Base-by-base conservation (phyloP, 331 rosid species). In the Spiraea crenata region DNA sequence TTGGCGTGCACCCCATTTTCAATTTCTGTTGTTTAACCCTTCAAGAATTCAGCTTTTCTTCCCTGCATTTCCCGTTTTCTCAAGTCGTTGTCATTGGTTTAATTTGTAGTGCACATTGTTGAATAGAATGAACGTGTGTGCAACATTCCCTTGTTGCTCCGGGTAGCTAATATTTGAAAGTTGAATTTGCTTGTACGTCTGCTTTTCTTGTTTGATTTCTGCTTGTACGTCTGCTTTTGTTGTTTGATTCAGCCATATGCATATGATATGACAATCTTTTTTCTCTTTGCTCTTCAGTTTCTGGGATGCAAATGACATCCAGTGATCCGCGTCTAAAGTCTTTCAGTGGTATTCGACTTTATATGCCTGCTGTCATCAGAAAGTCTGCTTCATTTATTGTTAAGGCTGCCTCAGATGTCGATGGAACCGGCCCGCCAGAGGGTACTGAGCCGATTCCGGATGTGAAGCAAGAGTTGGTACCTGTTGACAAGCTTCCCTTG, bases 401-500 rank as follows among this genome's bases (percentile, higher is more conserved):
- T 38, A 82, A 76, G 57, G 87, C 87, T 56, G 77, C 87, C 5
- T 55, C 86, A 47, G 93, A 74, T 20, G 79, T 52, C 62, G 89
- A 82, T 60, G 85, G 74, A n/a, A 63, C 76, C 0, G 75, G 71
- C 13, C 49, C 84, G 4, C 78, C 71, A 1, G 84, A 77, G 3
- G 65, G 74, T 55, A 63, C 45, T 12, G 80, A 73, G 56, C 63
- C 88, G 20, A 58, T 80, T 38, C n/a, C 79, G 40, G 86, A 81
- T 25, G 59, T 48, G 52, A 74, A 81, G 74, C 79, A 73, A 49
- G 96, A 63, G 73, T 79, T 31, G 52, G 88, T 80, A 12, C 31
- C 86, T 0, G 86, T 87, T 8, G 88, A 86, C 16, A 91, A 87
- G 64, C 97, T 93, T 69, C 97, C 99, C 0, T 63, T 89, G 81